Evolutionary conservation across 2,329 filamentous ascomycete genomes (phyloP).

Genomic region (Metarhizium humberi): DNA sequence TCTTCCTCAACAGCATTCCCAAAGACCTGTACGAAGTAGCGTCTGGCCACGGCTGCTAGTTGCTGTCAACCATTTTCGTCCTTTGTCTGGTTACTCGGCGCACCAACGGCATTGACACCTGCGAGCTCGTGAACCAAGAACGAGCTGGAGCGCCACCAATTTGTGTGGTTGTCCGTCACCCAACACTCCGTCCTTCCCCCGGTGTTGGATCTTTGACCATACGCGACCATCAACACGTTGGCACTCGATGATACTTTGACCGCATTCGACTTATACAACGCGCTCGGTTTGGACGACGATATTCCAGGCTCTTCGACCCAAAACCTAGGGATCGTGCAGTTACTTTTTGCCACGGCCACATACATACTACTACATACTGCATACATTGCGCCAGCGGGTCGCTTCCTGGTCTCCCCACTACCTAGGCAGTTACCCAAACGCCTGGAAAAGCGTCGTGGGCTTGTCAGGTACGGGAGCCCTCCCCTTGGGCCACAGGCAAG

Average conservation of each 20-base stretch:
- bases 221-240: not conserved
- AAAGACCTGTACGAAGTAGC: not conserved
- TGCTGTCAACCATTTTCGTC: not conserved
- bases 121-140: not conserved
- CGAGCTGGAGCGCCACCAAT: not conserved
- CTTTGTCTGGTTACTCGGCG: not conserved
- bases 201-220: not conserved
- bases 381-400: conserved; percentile 1
- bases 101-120: not conserved
- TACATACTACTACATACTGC: not conserved
- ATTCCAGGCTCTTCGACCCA: not conserved
- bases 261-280: not conserved
- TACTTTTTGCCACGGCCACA: conserved; percentile 1
- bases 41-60: not conserved
- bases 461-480: conserved; percentile 5
- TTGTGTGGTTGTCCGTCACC: not conserved
- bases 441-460: conserved; percentile 1
- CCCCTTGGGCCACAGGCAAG: conserved; percentile 2
- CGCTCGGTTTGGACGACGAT: not conserved
- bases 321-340: not conserved
- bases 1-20: not conserved
- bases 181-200: not conserved
- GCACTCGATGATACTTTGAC: not conserved
- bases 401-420: conserved; percentile 2
- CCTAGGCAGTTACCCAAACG: not conserved